Evolutionary conservation across 2,329 filamentous ascomycete genomes (phyloP), one percentile per base, ranked within the genome.

Genomic region (Didymella segeticola): DNA sequence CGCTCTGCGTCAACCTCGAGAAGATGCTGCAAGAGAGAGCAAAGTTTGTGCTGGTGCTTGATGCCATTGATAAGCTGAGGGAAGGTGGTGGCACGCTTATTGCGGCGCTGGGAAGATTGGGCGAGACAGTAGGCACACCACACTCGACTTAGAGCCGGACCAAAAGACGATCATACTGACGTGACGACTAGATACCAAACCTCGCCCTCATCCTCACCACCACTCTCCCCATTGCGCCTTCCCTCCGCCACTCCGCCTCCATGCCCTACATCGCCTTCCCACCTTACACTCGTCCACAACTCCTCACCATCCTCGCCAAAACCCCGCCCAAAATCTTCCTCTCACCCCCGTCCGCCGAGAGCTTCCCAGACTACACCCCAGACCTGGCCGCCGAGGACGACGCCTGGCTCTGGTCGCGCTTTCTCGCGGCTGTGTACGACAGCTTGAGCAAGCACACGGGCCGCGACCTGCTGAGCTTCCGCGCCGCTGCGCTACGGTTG

Each of bases 361-460:
- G 83, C 59, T 72, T 62, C 23, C 67, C 68, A 12, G 78, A 81
- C 49, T 80, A 81, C 60, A 78, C 78, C 7, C 69, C 74, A 30
- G 75, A 79, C 34, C 62, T 76, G 12, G 77, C 80, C 78, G 62
- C 77, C 71, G 66, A 86, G 79, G 76, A 86, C 78, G 88, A 88
- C 9, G 71, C 77, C 20, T 89, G 89, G 75, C 83, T 93, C 14
- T 95, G 90, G 89, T 79, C 85, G 12, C 87, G 91, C 37, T 98
- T 96, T 78, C 86, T 88, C 57, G 86, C 86, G 42, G 90, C 91
- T 4, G 86, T 96, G 12, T 95, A 96, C 81, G 95, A 99, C 70
- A 87, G 93, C 1, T 81, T 98, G 11, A 86, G 89, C 42, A 90
- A 89, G 59, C 86, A 91, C 39, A 91, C 91, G 3, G 89, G 89